Base-by-base conservation (phyloP, 2,329 filamentous ascomycete species). In the Penicillium sp. region DNA sequence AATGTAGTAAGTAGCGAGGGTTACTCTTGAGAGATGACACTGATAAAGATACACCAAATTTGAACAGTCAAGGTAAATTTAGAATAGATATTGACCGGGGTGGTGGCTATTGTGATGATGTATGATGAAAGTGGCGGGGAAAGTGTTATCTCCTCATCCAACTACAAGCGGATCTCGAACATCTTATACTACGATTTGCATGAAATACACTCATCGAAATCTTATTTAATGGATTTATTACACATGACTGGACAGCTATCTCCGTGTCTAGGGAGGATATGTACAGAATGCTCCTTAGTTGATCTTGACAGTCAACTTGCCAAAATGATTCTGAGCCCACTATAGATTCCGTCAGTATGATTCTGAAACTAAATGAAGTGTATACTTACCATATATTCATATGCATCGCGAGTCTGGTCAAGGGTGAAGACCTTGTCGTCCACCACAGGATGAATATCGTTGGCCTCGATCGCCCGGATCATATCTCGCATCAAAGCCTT, bases 401-500 rank as follows among this genome's bases (percentile, higher is more conserved):
- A 78, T 0, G 75, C 75, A 36, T 72, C 73, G 53, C 69, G 72
- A 3, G 68, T 55, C 48, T 78, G 54, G 14, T 71, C 67, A 4
- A 80, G 59, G 23, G 60, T 63, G 52, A 78, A 80, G 9, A 74
- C 66, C 60, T 74, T 76, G 51, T 73, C 62, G 50, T 80, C 77
- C 12, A 80, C 67, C 13, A 80, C 65, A 1, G 77, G 77, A 44
- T 76, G 71, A 48, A 80, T 74, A 43, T 77, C 59, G 41, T 77
- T 77, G 11, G 67, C 70, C 58, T 79, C 76, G 39, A 80, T 75
- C 0, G 75, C 73, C 10, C 61, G 56, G 44, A 74, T 71, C 77
- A 80, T 79, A 18, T 77, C 75, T 51, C 76, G 69, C 59, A 80
- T 75, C 54, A 75, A 68, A 25, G 66, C 61, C 48, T 73, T 68